These are phyloP conservation scores for Trametes gibbosa DNA, from an alignment of 768 basidiomycete genomes.

Conservation along the genomic window DNA sequence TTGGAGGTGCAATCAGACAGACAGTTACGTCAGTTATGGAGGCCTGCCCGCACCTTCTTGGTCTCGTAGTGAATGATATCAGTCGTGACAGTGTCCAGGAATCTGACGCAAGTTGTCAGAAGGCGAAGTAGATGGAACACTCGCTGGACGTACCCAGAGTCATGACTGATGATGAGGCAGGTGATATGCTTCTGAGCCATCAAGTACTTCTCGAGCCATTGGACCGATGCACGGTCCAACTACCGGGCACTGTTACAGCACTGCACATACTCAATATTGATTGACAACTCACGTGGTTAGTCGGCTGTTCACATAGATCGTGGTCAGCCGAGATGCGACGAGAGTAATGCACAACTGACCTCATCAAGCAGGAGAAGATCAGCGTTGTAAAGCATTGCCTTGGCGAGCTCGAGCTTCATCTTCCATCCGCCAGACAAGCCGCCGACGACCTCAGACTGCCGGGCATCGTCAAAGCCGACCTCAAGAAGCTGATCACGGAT, in stretches of 20 bases:
- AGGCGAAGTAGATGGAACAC: background rate
- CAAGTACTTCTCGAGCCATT: conserved; percentile 91
- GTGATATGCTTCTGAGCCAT: conserved; percentile 79
- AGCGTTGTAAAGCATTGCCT: conserved; percentile 96
- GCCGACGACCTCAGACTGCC: conserved; percentile 83
- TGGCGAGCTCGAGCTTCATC: conserved; percentile 95
- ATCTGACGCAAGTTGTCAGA: conserved; percentile 42
- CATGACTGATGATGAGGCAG: conserved; percentile 93
- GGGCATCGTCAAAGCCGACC: conserved; percentile 87
- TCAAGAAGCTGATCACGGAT: conserved; percentile 78
- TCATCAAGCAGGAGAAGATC: conserved; percentile 85
- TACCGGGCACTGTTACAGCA: conserved; percentile 27
- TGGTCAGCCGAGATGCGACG: conserved; percentile 16
- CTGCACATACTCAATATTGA: conserved; percentile 20
- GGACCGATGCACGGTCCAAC: conserved; percentile 82
- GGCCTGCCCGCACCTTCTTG: conserved; percentile 64
- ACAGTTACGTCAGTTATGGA: conserved; percentile 10
- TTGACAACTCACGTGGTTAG: conserved; percentile 72
- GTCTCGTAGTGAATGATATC: conserved; percentile 97
- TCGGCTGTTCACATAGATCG: conserved; percentile 52
- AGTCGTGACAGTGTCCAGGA: conserved; percentile 92
- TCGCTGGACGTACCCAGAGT: conserved; percentile 70
- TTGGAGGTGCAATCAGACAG: background rate
- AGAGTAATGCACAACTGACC: conserved; percentile 35
- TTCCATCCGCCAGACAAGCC: conserved; percentile 98